Conservation (phyloP, 2,329 filamentous ascomycete genomes). For the Bipolaris sorokiniana region DNA sequence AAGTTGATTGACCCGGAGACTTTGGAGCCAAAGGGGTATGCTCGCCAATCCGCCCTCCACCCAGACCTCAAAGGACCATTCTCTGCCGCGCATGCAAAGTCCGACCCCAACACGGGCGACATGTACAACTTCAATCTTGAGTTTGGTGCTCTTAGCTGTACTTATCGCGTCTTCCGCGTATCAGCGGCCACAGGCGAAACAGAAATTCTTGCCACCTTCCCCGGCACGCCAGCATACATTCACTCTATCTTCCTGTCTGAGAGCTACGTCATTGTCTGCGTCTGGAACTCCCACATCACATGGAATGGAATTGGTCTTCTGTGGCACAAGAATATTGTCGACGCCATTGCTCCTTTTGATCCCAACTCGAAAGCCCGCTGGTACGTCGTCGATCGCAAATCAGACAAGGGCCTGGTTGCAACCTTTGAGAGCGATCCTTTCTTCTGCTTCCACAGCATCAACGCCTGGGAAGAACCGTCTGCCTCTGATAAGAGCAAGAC, state of each 20-base stretch:
- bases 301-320: slow-evolving; percentile 65
- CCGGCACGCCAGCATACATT: slow-evolving; percentile 70
- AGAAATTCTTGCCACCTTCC: slow-evolving; percentile 72
- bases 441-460: slow-evolving; percentile 82
- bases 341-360: slow-evolving; percentile 71
- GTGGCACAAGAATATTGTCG: slow-evolving; percentile 70
- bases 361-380: slow-evolving; percentile 64
- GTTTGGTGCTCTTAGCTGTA: slow-evolving; percentile 61
- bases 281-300: slow-evolving; percentile 70
- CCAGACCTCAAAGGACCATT: slow-evolving; percentile 70
- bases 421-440: slow-evolving; percentile 70
- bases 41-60: slow-evolving; percentile 67
- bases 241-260: slow-evolving; percentile 79
- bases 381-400: slow-evolving; percentile 74
- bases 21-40: slow-evolving; percentile 72
- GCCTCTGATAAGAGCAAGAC: slow-evolving; percentile 44
- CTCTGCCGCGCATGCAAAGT: slow-evolving; percentile 73
- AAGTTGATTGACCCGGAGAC: slow-evolving; percentile 72
- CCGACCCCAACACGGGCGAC: slow-evolving; percentile 75
- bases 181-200: slow-evolving; percentile 69
- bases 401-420: slow-evolving; percentile 68
- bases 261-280: slow-evolving; percentile 73
- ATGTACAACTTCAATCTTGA: slow-evolving; percentile 83
- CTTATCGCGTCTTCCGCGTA: slow-evolving; percentile 73
- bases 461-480: slow-evolving; percentile 71